Base-by-base conservation (phyloP, 2,329 filamentous ascomycete species). In the Cladophialophora exuberans region DNA sequence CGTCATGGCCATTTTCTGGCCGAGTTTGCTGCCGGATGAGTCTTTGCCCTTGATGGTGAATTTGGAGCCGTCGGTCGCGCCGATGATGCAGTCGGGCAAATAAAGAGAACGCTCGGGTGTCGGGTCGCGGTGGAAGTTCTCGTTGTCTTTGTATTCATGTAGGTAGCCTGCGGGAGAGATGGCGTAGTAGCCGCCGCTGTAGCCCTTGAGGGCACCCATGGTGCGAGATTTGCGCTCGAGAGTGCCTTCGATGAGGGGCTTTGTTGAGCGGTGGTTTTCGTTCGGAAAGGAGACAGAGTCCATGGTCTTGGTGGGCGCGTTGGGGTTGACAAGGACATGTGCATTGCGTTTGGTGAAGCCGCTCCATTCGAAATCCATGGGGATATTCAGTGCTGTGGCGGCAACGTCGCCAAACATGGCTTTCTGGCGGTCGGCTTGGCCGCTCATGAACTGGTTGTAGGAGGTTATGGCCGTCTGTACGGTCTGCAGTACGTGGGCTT, bases 31-130 rank as follows among this genome's bases (percentile, higher is more conserved):
- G 69, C 89, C 88, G 66, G 86, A 87, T 53, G 87, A 84, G 70
- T 99, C 92, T 73, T 97, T 97, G 72, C 94, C 94, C 78, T 96
- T 96, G 72, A 99, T 81, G 67, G 85, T 90, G 80, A 99, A 97
- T 73, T 96, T 97, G 57, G 87, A 83, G 50, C 88, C 91, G 62
- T 80, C 85, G 25, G 84, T 72, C 18, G 77, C 80, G 54, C 91
- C 90, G 54, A 97, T 83, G 41, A 86, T 73, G 65, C 93, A 95
- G 65, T 99, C 94, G 9, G 94, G 92, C 1, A 99, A 84, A 72
- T 93, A 97, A 63, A 99, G 84, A 11, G 89, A 94, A 35, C 94
- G 78, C 70, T 99, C 93, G 0, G 94, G 93, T 53, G 82, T 80
- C 7, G 90, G 90, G 59, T 96, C 90, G 65, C 83, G 79, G 54